Percentiles rank a stretch among this genome's conserved stretches.
Conservation (phyloP, 495 filamentous ascomycete species). For the Penicillium cosmopolitanum region DNA sequence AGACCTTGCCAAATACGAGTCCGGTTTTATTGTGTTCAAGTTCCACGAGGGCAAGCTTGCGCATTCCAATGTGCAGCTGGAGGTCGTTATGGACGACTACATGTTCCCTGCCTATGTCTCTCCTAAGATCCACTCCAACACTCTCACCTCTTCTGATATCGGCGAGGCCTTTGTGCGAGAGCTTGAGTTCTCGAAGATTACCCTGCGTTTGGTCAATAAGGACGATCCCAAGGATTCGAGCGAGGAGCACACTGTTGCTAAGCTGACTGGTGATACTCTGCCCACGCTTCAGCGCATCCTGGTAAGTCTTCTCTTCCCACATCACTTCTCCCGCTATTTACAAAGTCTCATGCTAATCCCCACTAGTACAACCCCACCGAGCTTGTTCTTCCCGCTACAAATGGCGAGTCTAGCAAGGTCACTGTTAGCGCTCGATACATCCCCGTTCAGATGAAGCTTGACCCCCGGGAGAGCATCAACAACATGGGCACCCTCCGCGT, state of each 20-base stretch:
- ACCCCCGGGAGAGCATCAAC: conserved; percentile 95
- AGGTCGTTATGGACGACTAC: conserved; percentile 94
- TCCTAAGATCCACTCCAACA: conserved; percentile 66
- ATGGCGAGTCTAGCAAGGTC: conserved; percentile 78
- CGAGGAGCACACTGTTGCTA: conserved; percentile 74
- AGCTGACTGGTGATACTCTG: conserved; percentile 81
- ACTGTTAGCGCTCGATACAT: conserved; percentile 93
- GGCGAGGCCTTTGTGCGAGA: conserved; percentile 97
- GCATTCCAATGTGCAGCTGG: conserved; percentile 74
- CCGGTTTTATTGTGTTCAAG: conserved; percentile 92
- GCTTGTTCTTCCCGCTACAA: conserved; percentile 71
- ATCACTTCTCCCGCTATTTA: conserved; percentile 4
- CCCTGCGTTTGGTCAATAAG: conserved; percentile 78
- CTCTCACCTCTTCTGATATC: conserved; percentile 79
- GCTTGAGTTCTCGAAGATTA: conserved; percentile 91
- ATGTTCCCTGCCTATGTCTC: conserved; percentile 88
- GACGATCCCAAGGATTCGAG: conserved; percentile 73
- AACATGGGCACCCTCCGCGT: conserved; percentile 94
- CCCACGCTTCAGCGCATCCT: conserved; percentile 85
- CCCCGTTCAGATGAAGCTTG: conserved; percentile 88
- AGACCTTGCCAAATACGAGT: conserved; percentile 82
- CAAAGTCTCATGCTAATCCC: conserved; percentile 19
- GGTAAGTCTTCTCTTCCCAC: neutral
- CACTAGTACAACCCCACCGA: conserved; percentile 82
- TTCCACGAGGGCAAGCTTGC: conserved; percentile 84